Percentiles rank a stretch among this genome's conserved stretches.
These are phyloP conservation scores for Pythium scleroteichum DNA, from an alignment of 352 stramenopile species.

Conservation along the genomic window DNA sequence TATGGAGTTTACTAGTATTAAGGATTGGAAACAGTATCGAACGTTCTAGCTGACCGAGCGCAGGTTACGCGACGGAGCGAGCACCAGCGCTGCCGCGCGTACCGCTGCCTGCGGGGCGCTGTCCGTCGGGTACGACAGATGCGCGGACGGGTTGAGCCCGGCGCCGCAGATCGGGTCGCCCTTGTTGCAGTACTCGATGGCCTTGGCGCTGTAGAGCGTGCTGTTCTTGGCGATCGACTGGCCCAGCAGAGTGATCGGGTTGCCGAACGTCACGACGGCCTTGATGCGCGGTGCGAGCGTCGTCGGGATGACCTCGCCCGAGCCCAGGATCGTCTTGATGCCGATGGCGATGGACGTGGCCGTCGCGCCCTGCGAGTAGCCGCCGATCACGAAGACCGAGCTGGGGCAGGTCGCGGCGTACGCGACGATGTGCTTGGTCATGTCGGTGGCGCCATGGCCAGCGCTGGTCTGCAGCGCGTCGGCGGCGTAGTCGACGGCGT, in stretches of 20 bases:
- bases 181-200: conserved; percentile 9
- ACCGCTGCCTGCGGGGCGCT: background rate
- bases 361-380: conserved; percentile 13
- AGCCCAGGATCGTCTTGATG: conserved; percentile 25
- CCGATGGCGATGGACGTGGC: conserved; percentile 32
- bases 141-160: conserved; percentile 2
- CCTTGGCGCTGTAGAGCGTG: background rate
- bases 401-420: conserved; percentile 30
- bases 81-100: background rate
- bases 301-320: conserved; percentile 19
- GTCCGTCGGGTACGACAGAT: conserved; percentile 2
- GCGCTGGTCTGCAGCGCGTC: conserved; percentile 20
- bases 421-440: conserved; percentile 33
- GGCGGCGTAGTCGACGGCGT: conserved; percentile 20
- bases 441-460: conserved; percentile 27
- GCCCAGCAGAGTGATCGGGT: background rate
- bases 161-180: conserved; percentile 7
- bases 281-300: conserved; percentile 28
- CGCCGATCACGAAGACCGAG: conserved; percentile 3
- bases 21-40: no score
- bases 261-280: conserved; percentile 28
- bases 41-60: no score
- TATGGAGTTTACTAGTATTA: no score
- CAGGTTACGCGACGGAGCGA: no score
- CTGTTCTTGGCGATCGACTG: background rate